These are phyloP conservation scores for Komagataella populi DNA, from an alignment of 805 yeast genomes.

Conservation along the genomic window DNA sequence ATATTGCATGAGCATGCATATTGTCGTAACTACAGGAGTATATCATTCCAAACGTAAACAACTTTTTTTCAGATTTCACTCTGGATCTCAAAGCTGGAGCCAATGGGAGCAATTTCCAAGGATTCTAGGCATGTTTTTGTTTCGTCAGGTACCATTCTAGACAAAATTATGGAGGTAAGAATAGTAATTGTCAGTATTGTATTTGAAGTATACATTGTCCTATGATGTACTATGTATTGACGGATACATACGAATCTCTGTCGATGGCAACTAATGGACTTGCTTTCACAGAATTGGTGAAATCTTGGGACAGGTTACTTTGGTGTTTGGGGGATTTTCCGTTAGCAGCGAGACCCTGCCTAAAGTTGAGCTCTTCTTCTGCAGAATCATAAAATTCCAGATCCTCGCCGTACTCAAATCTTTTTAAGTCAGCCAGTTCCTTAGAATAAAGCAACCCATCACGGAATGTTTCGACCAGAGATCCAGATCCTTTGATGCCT, in stretches of 20 bases:
- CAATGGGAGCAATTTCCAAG: not conserved
- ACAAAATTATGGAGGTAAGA: not conserved
- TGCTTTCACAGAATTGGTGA: not conserved
- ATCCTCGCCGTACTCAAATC: constrained; percentile 7
- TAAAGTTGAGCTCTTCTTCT: constrained; percentile 9
- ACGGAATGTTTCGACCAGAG: constrained; percentile 15
- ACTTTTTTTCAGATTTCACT: not conserved
- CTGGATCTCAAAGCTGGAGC: not conserved
- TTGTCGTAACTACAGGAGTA: not conserved
- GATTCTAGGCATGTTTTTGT: not conserved
- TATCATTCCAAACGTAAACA: not conserved
- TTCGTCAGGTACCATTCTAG: not conserved
- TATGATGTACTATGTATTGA: not conserved
- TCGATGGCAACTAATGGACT: not conserved
- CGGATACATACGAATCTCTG: not conserved
- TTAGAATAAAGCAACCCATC: constrained; percentile 17
- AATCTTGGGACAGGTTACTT: not conserved
- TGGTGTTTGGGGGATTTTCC: not conserved
- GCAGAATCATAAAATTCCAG: constrained; percentile 9
- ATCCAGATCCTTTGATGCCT: constrained; percentile 23
- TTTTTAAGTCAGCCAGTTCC: constrained; percentile 2
- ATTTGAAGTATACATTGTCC: not conserved
- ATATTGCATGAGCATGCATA: not conserved
- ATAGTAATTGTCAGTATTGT: not conserved
- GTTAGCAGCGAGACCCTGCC: not conserved